Conservation (phyloP, 177 flowering plant species). For the Vitis hybrid region DNA sequence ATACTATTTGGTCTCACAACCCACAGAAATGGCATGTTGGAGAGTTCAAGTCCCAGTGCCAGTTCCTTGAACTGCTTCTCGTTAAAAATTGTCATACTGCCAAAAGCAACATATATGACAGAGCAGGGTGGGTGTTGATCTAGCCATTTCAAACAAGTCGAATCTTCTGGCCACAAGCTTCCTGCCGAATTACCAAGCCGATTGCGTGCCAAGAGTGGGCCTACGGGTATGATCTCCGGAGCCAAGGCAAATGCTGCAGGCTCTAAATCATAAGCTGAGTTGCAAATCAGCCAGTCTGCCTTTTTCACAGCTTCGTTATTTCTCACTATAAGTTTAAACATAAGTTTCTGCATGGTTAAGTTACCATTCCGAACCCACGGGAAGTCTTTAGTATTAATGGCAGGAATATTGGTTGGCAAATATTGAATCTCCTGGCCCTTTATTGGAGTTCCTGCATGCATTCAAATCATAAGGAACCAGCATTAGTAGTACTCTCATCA, state of each 20-base stretch:
- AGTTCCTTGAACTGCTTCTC: conserved; percentile 24
- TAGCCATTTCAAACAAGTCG: not conserved
- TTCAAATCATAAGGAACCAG: conserved; percentile 24
- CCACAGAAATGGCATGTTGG: conserved; percentile 9
- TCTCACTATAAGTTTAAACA: not conserved
- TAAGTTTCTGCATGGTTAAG: not conserved
- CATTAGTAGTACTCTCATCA: not conserved
- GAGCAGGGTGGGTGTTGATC: conserved; percentile 12
- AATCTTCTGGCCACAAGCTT: conserved; percentile 24
- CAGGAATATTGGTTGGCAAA: conserved; percentile 13
- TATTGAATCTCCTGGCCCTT: conserved; percentile 5
- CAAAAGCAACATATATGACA: conserved; percentile 29
- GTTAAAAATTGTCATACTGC: conserved; percentile 20
- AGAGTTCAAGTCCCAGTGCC: conserved; percentile 13
- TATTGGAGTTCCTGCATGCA: conserved; percentile 2
- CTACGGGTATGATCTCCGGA: conserved; percentile 15
- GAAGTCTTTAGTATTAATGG: conserved; percentile 12
- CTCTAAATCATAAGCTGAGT: conserved; percentile 27
- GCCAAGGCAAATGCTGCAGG: conserved; percentile 11
- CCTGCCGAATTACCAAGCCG: not conserved
- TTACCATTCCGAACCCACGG: conserved; percentile 18
- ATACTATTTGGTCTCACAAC: conserved; percentile 9
- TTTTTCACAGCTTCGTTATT: conserved; percentile 4
- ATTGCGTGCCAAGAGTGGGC: conserved; percentile 23
- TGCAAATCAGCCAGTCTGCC: conserved; percentile 25